Evolutionary conservation across 805 yeast species (phyloP), one percentile per base, ranked within the genome.

Genomic region (Metschnikowia shivogae): DNA sequence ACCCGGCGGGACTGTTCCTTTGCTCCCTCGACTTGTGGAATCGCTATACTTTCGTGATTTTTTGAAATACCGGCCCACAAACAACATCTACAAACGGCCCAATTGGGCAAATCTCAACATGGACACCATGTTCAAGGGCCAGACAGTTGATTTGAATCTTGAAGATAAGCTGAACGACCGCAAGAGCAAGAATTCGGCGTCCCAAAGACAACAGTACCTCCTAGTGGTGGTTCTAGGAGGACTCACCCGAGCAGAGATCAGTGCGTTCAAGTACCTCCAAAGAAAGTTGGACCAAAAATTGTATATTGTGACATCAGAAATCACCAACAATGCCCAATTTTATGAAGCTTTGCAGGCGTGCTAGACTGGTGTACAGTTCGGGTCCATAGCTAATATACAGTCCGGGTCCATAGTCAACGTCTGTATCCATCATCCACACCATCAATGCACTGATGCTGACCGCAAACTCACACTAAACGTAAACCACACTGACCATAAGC

Each of bases 201-300:
- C 34, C n/a, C 3, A 10, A 52, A 45, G 59, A 28, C 45, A 44
- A 22, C 58, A 65, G 43, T 44, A 65, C 59, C 43, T 64, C 47
- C 57, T 88, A 48, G 54, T 87, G 42, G 77, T 81, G 6, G 64
- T 84, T 49, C 57, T 90, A 34, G 98, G 98, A 11, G 98, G 99
- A 0, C 68, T 90, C 6, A 88, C 97, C 0, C 74, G 86, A 59
- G 81, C 93, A 7, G 99, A 92, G 62, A 70, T 90, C 13, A 79
- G 92, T 3, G 81, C 89, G 3, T 64, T 92, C 38, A 70, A 82
- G 55, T 75, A 72, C 43, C 70, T 87, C n/a, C 80, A 86, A 45
- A 65, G 68, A 38, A 70, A 69, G 46, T 57, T 73, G 28, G 59
- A 61, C 37, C 71, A 71, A 52, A 65, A 66, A 51, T 46, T 78